A percentile compares a stretch with the other conserved stretches of the same genome.
These are phyloP conservation scores for Nymphaea colorata DNA, from an alignment of 164 flowering plant genomes.

Conservation along the genomic window DNA sequence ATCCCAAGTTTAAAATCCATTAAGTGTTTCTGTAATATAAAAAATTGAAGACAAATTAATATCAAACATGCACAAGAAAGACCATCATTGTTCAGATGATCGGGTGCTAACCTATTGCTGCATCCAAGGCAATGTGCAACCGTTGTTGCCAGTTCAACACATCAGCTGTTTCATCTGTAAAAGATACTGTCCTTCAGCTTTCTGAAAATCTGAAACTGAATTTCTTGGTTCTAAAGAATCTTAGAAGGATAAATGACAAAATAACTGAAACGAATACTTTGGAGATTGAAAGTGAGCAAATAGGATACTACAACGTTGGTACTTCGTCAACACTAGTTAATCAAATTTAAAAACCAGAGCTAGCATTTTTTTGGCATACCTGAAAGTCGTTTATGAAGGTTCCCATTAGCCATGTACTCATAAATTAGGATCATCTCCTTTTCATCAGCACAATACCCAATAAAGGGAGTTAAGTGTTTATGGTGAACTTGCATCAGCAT, in stretches of 20 bases:
- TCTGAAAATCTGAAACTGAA: too few relatives aligned
- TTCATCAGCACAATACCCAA: constrained; percentile 38
- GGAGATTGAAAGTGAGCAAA: neutral
- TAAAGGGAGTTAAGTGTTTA: constrained; percentile 27
- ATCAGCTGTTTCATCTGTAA: neutral
- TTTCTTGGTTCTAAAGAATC: too few relatives aligned
- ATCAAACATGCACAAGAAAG: neutral
- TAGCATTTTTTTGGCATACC: constrained; percentile 12
- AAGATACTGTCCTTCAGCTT: neutral
- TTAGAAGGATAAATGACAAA: too few relatives aligned
- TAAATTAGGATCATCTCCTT: constrained; percentile 26
- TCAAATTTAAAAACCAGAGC: neutral
- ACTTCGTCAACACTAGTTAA: neutral
- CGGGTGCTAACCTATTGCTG: constrained; percentile 29
- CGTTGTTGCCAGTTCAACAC: constrained; percentile 5
- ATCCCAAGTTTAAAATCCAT: neutral
- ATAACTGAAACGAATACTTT: too few relatives aligned
- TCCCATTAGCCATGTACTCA: constrained; percentile 41
- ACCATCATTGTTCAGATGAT: neutral
- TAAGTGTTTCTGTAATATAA: neutral
- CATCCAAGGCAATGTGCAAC: constrained; percentile 22
- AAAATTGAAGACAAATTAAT: neutral
- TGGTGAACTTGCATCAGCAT: constrained; percentile 36
- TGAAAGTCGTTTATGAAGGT: constrained; percentile 22
- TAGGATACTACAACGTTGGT: too few relatives aligned